Evolutionary conservation across 495 filamentous ascomycete genomes (phyloP), one percentile per base, ranked within the genome.

Genomic region (Penicillium lagena): DNA sequence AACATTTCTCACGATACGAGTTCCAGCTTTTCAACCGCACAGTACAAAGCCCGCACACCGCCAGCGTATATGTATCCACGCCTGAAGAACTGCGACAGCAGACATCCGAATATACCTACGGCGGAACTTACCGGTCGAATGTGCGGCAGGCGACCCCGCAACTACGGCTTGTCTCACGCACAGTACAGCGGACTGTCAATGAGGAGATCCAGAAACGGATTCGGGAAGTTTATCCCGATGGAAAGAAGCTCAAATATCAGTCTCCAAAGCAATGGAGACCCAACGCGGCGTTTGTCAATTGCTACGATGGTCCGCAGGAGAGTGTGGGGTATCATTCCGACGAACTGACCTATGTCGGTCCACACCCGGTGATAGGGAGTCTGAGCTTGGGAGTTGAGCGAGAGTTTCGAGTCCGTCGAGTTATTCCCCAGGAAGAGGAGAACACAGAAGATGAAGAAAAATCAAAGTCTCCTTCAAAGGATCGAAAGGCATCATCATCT

Each of bases 281-380:
- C 7, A 98, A 96, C 52, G 89, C 89, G 0, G 88, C 90, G 0
- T 88, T 96, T 50, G 90, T 95, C 0, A 98, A 98, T 57, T 91
- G 87, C 65, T 98, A 98, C 57, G 67, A 81, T 47, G 90, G 90
- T 0, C 81, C 80, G 0, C 62, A 75, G 1, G 80, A 98, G 67
- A 85, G 72, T 40, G 90, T 97, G 0, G 91, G 93, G 13, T 98
- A 85, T 63, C 93, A 98, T 56, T 78, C 84, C 10, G 93, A 98
- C 52, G 87, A 96, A 47, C 67, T 95, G 9, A 97, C 93, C 3
- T 98, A 96, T 63, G 74, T 97, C 5, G 93, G 93, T 0, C 93
- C 93, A 1, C 78, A 82, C 39, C 76, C 93, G 12, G 70, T 93
- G 5, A 98, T 98, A 43, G 93, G 90, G 6, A 93, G 87, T 35